Evolutionary conservation across 805 yeast genomes (phyloP).

Genomic region (Pichia thaimueangensis): DNA sequence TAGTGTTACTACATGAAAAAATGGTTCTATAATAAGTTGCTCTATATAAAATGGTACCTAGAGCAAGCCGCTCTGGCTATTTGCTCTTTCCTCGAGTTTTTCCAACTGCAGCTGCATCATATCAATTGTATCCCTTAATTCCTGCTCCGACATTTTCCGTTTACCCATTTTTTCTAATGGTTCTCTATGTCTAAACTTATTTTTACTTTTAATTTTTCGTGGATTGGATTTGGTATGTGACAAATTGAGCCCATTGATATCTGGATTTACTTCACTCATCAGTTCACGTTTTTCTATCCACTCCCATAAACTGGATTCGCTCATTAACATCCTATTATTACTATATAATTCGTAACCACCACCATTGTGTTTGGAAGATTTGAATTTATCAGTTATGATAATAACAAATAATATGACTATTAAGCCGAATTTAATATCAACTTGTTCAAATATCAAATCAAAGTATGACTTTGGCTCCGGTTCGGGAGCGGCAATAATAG

Average conservation of each 20-base stretch:
- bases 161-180: conserved; percentile 5
- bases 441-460: conserved; percentile 17
- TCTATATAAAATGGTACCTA: no score
- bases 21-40: no score
- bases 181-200: background rate
- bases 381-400: conserved; percentile 17
- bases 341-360: conserved; percentile 9
- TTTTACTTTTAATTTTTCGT: no score
- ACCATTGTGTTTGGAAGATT: background rate
- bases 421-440: conserved; percentile 20
- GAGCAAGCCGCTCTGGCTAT: background rate
- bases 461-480: conserved; percentile 12
- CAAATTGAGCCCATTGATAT: background rate
- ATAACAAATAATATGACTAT: conserved; percentile 18
- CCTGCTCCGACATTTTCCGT: conserved; percentile 31
- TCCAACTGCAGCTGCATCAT: conserved; percentile 39
- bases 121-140: conserved; percentile 40
- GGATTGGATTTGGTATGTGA: background rate
- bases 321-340: conserved; percentile 33
- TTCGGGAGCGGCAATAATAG: background rate
- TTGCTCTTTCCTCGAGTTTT: conserved; percentile 20
- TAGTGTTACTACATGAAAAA: no score
- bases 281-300: conserved; percentile 46
- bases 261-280: background rate
- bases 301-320: conserved; percentile 63